Evolutionary conservation across 768 basidiomycete genomes (phyloP).

Genomic region (Amanita jacksonii): DNA sequence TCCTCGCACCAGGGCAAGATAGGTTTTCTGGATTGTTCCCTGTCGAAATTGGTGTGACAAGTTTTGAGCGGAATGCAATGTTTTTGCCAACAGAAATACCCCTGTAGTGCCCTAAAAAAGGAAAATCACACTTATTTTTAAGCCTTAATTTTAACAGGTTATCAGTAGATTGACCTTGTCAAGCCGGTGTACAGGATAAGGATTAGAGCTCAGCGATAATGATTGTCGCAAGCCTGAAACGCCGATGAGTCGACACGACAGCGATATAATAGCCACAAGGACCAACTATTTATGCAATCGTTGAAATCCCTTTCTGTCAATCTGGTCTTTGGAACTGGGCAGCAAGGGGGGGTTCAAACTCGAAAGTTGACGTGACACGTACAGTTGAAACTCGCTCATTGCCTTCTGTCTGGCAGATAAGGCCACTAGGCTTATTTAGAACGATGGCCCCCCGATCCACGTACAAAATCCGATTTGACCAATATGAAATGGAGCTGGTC

Average conservation of each 20-base stretch:
- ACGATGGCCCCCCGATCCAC: constrained; percentile 45
- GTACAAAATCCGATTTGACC: constrained; percentile 28
- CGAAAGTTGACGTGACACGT: background rate
- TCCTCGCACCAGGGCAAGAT: constrained; percentile 55
- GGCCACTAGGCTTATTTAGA: constrained; percentile 50
- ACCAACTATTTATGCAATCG: constrained; percentile 6
- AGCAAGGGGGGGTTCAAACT: background rate
- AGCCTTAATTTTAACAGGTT: background rate
- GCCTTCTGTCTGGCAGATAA: constrained; percentile 40
- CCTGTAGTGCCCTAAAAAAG: constrained; percentile 49
- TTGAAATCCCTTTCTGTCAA: background rate
- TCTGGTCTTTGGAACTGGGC: background rate
- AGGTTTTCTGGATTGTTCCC: constrained; percentile 43
- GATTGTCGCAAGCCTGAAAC: constrained; percentile 18
- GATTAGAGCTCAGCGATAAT: constrained; percentile 25
- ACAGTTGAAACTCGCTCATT: constrained; percentile 1
- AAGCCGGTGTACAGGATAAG: constrained; percentile 50
- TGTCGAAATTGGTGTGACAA: constrained; percentile 46
- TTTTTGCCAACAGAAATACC: constrained; percentile 45
- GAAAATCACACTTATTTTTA: background rate
- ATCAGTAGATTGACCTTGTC: constrained; percentile 40
- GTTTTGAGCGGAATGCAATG: constrained; percentile 30
- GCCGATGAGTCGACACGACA: background rate
- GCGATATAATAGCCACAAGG: background rate
- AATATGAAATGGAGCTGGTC: background rate